These are phyloP conservation scores for Scenedesmus sp. DNA, from an alignment of 163 green algal species.

Conservation along the genomic window DNA sequence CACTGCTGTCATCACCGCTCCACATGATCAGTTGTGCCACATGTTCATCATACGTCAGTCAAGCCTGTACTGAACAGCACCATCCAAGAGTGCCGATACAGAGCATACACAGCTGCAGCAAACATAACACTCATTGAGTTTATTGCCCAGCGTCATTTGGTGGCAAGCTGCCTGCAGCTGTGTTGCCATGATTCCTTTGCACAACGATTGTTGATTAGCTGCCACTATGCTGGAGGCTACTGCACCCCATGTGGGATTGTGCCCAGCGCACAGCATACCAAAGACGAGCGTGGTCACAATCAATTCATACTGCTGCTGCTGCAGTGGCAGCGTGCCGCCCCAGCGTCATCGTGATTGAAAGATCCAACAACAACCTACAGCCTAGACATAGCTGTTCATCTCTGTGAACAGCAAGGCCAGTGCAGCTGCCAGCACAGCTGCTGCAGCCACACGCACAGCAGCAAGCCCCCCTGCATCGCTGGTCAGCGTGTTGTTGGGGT, in stretches of 20 bases:
- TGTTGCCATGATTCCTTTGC: neutral
- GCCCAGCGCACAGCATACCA: neutral
- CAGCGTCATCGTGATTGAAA: neutral
- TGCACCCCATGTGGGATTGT: too few relatives aligned
- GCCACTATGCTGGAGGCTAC: neutral
- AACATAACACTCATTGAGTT: neutral
- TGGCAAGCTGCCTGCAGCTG: neutral
- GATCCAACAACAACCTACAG: neutral
- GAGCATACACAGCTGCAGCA: neutral
- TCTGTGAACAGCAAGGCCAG: neutral
- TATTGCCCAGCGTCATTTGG: neutral
- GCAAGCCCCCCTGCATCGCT: neutral
- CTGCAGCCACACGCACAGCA: neutral
- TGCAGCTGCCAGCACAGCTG: neutral
- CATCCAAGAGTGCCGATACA: neutral
- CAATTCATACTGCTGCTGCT: neutral
- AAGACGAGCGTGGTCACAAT: neutral
- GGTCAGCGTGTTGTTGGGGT: constrained; percentile 29
- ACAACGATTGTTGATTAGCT: neutral
- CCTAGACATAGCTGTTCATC: neutral
- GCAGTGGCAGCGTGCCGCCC: neutral
- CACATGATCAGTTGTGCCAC: too few relatives aligned
- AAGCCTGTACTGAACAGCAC: too few relatives aligned
- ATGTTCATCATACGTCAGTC: too few relatives aligned
- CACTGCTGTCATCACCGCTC: too few relatives aligned